Evolutionary conservation across 2,329 filamentous ascomycete genomes (phyloP), one percentile per base, ranked within the genome.

Genomic region (Claviceps sp.): DNA sequence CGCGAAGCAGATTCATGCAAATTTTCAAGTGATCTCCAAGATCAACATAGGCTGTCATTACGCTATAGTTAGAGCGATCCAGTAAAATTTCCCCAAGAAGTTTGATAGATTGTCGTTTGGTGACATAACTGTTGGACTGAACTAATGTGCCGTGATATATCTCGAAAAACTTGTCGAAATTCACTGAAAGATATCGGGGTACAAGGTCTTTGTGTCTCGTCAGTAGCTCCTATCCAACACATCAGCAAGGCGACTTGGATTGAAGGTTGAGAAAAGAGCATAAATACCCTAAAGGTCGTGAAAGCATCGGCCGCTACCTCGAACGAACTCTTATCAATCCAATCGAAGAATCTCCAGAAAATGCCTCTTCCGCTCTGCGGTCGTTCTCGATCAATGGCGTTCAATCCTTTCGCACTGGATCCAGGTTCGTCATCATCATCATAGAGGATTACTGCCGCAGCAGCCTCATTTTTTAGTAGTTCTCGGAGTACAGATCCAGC

Each of bases 41-140:
- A 66, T 95, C 90, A 54, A 98, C 93, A 65, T 97, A 98, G 56
- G 86, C 82, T 53, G 91, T 97, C 93, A 98, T 98, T 64, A 97
- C 88, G 64, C 84, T 88, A 73, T 98, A 98, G 70, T 98, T 97
- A 57, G 91, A 88, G 44, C 93, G 82, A 67, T 97, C 93, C 37
- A 98, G 78, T 52, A 98, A 72, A 47, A 98, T 88, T 70, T 98
- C 93, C 50, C 93, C 93, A 1, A 98, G 79, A 44, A 98, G 78
- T 68, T 98, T 98, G 71, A 97, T 97, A 16, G 89, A 96, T 70
- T 98, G 93, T 48, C 93, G 81, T 69, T 98, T 98, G 26, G 93
- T 98, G 56, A 98, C 93, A 65, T 98, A 98, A 64, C 87, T 94
- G 64, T 90, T 88, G 37, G 89, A 95, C 64, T 94, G 88, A 40